Evolutionary conservation across 2,329 filamentous ascomycete genomes (phyloP), one percentile per base, ranked within the genome.

Genomic region (Penicillium sp.): DNA sequence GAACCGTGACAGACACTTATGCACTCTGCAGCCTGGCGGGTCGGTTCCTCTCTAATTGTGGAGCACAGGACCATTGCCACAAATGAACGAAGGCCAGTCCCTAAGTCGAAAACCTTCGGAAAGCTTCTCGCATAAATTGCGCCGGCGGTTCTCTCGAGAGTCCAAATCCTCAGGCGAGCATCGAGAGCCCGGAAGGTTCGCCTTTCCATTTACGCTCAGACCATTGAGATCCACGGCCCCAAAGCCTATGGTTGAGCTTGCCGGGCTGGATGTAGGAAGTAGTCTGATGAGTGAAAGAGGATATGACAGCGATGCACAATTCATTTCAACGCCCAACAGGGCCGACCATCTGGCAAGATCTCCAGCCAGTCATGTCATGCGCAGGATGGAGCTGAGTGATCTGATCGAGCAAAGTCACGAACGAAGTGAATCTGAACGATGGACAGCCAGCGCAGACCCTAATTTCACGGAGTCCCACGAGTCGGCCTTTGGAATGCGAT

Each of bases 261-360:
- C 47, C 2, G 32, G 41, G 7, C 37, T 56, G 6, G 35, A 43
- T 16, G 52, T 53, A 22, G 59, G 55, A 27, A 57, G 58, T 35
- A 64, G 60, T 34, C 42, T 65, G 39, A 56, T 59, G 45, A 68
- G 59, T 23, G 64, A 64, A 23, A 52, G 51, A 37, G 62, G 55
- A 6, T 68, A 68, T 41, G 65, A 68, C 39, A 68, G 65, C 32
- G 65, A 68, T 51, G 65, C 65, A 8, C 62, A 62, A 20, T 62
- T 43, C 25, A 60, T 68, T 28, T 38, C 52, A 10, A 66, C 59
- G 9, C 62, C 65, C 15, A 56, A 51, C 14, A 52, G 58, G 18
- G 30, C 12, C 16, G 42, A 42, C 4, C 35, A 18, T 4, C 10
- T 37, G 9, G 34, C 29, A 8, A 32, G 30, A 16, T 44, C 47